Evolutionary conservation across 257 asterid species (phyloP).

Genomic region (Salvia miltiorrhiza): DNA sequence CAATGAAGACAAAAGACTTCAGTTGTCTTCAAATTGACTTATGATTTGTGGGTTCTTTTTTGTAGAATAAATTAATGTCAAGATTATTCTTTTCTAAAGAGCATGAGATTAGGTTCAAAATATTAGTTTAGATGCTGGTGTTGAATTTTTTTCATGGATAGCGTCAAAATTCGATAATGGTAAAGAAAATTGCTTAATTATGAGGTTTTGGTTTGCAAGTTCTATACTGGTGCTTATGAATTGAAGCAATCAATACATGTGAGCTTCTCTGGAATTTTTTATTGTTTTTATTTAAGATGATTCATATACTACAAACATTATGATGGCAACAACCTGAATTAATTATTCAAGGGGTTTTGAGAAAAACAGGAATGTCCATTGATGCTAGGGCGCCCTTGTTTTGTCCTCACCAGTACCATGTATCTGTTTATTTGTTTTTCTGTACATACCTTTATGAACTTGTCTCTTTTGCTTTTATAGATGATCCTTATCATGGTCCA

Average conservation of each 20-base stretch:
- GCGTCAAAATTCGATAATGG: conserved; percentile 1
- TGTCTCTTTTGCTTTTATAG: conserved; percentile 28
- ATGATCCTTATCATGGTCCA: conserved; percentile 33
- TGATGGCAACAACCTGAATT: not conserved
- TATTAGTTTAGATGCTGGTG: not conserved
- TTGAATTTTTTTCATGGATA: conserved; percentile 4
- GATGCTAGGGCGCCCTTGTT: not conserved
- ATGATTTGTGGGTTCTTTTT: not conserved
- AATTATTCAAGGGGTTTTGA: not conserved
- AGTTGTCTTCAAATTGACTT: conserved; percentile 5
- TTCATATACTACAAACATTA: not conserved
- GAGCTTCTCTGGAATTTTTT: not conserved
- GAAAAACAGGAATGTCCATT: not conserved
- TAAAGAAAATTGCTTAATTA: not conserved
- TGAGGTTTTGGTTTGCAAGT: conserved; percentile 12
- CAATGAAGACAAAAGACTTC: conserved; percentile 20
- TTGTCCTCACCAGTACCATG: conserved; percentile 2
- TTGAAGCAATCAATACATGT: not conserved
- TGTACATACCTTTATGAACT: not conserved
- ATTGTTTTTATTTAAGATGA: not conserved
- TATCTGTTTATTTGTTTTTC: conserved; percentile 17
- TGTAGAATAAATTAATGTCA: not conserved
- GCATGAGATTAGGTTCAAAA: conserved; percentile 3
- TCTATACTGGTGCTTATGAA: not conserved
- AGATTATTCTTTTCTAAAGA: not conserved